Conservation (phyloP, 164 flowering plant genomes). For the Houttuynia cordata region DNA sequence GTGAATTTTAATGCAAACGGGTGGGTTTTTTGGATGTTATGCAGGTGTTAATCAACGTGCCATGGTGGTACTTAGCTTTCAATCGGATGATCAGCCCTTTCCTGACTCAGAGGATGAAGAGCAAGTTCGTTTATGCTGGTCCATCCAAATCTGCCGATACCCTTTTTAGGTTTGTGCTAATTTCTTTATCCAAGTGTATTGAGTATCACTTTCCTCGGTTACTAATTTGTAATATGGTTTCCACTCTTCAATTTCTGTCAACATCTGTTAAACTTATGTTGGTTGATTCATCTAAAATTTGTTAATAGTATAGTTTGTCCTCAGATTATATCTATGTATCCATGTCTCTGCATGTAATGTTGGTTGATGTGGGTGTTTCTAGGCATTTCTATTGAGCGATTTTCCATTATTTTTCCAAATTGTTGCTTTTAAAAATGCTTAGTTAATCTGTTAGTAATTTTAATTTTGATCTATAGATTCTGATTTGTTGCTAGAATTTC, state of each 20-base stretch:
- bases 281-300: too few relatives aligned
- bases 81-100: constrained; percentile 72
- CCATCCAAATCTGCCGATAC: constrained; percentile 76
- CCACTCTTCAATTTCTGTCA: background rate
- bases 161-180: constrained; percentile 61
- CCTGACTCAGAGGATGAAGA: constrained; percentile 83
- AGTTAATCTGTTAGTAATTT: background rate
- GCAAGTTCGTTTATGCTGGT: constrained; percentile 90
- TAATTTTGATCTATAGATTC: background rate
- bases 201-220: too few relatives aligned
- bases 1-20: background rate
- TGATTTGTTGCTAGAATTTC: too few relatives aligned
- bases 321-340: too few relatives aligned
- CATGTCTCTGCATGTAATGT: too few relatives aligned
- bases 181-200: background rate
- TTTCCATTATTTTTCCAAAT: too few relatives aligned
- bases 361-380: too few relatives aligned
- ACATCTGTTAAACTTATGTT: background rate
- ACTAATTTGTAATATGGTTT: too few relatives aligned
- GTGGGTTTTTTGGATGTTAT: background rate
- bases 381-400: too few relatives aligned
- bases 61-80: constrained; percentile 94
- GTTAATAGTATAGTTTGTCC: too few relatives aligned
- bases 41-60: constrained; percentile 86
- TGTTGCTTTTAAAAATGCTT: too few relatives aligned